Percentiles rank a stretch among this genome's conserved stretches.
These are phyloP conservation scores for Kodamaea kaohsiungensis DNA, from an alignment of 805 yeast genomes.

Conservation along the genomic window DNA sequence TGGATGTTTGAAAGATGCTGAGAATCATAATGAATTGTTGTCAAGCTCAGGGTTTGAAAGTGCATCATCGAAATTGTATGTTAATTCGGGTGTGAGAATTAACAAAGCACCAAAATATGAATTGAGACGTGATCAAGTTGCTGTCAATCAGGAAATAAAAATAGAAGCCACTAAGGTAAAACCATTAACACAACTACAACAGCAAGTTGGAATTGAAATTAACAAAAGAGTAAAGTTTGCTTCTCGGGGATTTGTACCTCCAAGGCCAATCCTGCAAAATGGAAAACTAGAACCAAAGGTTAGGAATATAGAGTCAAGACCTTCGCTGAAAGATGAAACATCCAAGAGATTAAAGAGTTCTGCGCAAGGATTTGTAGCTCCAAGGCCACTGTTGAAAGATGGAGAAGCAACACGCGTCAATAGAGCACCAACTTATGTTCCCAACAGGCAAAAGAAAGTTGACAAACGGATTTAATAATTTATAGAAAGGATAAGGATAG, in stretches of 20 bases:
- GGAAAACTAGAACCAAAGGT: background rate
- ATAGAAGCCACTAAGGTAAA: background rate
- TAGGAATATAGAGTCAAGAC: background rate
- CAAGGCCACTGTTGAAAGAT: slow-evolving; percentile 1
- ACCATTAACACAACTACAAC: background rate
- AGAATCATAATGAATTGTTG: slow-evolving; percentile 2
- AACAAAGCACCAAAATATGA: slow-evolving; percentile 6
- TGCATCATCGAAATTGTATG: background rate
- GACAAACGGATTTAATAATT: background rate
- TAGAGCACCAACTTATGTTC: slow-evolving; percentile 38
- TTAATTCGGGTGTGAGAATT: background rate
- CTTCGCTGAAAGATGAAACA: background rate
- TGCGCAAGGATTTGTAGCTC: slow-evolving; percentile 7
- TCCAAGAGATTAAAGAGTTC: background rate
- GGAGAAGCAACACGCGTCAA: slow-evolving; percentile 5
- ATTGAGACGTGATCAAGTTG: background rate
- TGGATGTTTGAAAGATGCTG: slow-evolving; percentile 12
- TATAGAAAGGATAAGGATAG: background rate
- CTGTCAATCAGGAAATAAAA: background rate
- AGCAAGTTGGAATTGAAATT: background rate
- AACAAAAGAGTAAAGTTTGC: background rate
- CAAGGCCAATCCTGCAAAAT: background rate
- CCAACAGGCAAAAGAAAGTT: slow-evolving; percentile 20
- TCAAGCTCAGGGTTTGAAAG: background rate
- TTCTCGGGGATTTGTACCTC: background rate